These are phyloP conservation scores for Sporothrix mexicana DNA, from an alignment of 2,329 filamentous ascomycete species.

Conservation along the genomic window DNA sequence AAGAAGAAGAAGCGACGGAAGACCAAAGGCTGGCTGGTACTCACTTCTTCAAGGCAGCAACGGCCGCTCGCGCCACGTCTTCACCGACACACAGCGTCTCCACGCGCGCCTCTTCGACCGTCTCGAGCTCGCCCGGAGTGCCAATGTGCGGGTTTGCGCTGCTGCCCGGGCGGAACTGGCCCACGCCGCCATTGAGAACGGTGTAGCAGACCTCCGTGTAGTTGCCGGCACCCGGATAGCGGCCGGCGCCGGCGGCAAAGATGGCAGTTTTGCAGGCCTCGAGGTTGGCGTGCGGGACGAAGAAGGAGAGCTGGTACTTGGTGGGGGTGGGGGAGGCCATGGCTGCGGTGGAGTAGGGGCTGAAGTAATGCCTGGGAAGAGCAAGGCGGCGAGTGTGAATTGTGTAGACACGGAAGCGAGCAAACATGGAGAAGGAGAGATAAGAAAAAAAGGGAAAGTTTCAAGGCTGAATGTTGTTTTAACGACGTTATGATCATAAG, in stretches of 20 bases:
- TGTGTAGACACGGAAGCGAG: not conserved
- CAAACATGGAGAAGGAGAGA: not conserved
- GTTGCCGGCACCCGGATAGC: slow-evolving; percentile 53
- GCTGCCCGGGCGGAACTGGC: slow-evolving; percentile 69
- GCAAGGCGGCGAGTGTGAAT: not conserved
- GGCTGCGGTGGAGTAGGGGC: not conserved
- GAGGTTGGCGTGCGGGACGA: slow-evolving; percentile 43
- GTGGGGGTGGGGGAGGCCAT: not conserved
- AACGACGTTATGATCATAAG: not conserved
- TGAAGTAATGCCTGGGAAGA: not conserved
- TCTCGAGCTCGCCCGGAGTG: slow-evolving; percentile 56
- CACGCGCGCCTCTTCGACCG: slow-evolving; percentile 64
- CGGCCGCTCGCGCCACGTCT: slow-evolving; percentile 61
- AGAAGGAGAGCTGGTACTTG: slow-evolving; percentile 32
- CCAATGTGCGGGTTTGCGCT: slow-evolving; percentile 69
- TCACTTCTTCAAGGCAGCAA: slow-evolving; percentile 69
- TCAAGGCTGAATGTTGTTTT: not conserved
- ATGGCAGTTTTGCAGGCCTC: slow-evolving; percentile 60
- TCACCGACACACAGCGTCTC: slow-evolving; percentile 68
- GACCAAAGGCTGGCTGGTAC: slow-evolving; percentile 37
- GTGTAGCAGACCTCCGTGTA: slow-evolving; percentile 63
- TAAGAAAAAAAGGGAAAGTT: too few relatives aligned
- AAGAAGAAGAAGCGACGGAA: not conserved
- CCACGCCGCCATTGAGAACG: slow-evolving; percentile 54
- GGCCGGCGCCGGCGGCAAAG: slow-evolving; percentile 63